phyloP scores from a whole-genome alignment of 257 asterid genomes.

The Penstemon eatonii region DNA sequence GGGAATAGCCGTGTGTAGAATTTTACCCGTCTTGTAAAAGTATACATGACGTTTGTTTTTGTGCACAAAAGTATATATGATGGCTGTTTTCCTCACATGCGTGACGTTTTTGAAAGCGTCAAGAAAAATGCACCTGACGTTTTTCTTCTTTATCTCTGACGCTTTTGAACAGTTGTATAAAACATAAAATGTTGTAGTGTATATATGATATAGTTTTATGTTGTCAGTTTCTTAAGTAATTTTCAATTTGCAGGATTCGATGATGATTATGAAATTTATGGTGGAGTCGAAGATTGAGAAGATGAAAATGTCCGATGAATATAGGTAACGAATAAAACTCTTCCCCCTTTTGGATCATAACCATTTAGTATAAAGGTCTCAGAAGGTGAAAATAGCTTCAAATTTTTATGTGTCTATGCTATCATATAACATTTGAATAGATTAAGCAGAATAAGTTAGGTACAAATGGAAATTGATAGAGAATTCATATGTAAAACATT shows the following conservation, averaged over 20 bases:
- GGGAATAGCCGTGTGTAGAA: too few species aligned
- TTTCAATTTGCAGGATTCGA: conserved; percentile 62
- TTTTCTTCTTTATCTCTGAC: too few species aligned
- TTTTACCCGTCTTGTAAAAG: too few species aligned
- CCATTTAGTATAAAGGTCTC: conserved; percentile 6
- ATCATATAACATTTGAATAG: neutral
- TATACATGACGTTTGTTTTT: too few species aligned
- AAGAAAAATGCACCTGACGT: too few species aligned
- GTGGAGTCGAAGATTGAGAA: conserved; percentile 60
- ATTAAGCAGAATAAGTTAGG: neutral
- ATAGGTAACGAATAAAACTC: conserved; percentile 31
- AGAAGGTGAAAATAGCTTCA: neutral
- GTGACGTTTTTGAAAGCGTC: too few species aligned
- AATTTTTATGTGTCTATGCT: too few species aligned
- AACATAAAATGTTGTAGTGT: neutral
- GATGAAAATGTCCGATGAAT: conserved; percentile 55
- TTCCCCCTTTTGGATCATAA: conserved; percentile 14
- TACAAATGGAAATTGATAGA: neutral
- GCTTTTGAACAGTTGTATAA: too few species aligned
- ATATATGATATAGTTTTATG: neutral
- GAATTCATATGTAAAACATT: too few species aligned
- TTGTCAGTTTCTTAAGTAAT: neutral
- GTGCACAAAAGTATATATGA: too few species aligned
- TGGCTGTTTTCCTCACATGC: too few species aligned
- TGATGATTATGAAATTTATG: conserved; percentile 73